Base-by-base conservation (phyloP, 2,329 filamentous ascomycete genomes). In the Epichloe glyceriae region DNA sequence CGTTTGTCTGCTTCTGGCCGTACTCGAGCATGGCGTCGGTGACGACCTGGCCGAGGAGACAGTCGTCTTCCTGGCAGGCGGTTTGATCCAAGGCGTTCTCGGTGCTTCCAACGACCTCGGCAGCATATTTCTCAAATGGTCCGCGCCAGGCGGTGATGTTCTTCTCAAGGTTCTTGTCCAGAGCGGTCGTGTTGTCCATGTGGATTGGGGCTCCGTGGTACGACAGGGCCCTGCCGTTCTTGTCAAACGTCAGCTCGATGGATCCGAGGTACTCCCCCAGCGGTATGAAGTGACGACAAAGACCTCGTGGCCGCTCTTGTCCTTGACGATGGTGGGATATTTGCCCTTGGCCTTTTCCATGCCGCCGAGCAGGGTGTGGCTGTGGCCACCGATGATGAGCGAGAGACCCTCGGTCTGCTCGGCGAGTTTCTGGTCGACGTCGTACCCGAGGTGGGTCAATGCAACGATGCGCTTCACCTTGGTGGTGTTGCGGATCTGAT, bases 231-330 rank as follows among this genome's bases (percentile, higher is more conserved):
- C 75, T 79, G 61, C 82, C 82, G 2, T 76, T 66, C 4, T 68
- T 55, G 57, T 82, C 79, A 58, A 82, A 85, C 1, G 77, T 79
- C 7, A 85, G 73, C 55, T 83, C 80, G 56, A 85, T 85, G 62
- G 81, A 81, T 52, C 81, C 82, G 2, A 85, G 64, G 51, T 84
- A 84, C 65, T 84, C 79, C 81, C 81, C 82, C 82, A 85, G 54
- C 80, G 75, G 60, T 80, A 85, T 2, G 80, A 76, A 7, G 80
- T 83, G 17, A 85, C 81, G 58, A 84, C 74, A 60, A 84, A 85
- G 47, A 85, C 81, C 58, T 85, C 82, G 35, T 84, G 76, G 43
- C 79, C 80, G 47, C 79, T 74, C 54, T 71, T 64, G 61, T 85
- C 82, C 30, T 74, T 65, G 49, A 74, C 73, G 47, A 85, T 78